Evolutionary conservation across 176 grass and related monocot species (phyloP), one percentile per base, ranked within the genome.

Genomic region (Oryza glaberrima): DNA sequence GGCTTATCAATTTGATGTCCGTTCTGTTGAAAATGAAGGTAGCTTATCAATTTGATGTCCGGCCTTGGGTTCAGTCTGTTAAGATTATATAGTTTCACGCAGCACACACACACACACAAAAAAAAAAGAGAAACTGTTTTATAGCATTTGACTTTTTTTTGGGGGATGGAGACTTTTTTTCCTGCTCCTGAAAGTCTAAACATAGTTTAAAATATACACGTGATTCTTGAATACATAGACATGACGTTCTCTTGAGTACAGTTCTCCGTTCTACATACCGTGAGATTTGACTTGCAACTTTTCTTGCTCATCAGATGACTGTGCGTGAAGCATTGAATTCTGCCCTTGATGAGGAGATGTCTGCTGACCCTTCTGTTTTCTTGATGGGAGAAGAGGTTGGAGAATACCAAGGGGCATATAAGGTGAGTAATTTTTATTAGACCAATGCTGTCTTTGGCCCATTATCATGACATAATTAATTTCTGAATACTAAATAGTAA

Each of bases 311-410:
- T 69, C 45, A 97, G 94, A 97, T 97, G 47, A 94, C 76, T 28
- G 92, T 97, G 75, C 83, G 94, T 54, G 94, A 97, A 66, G 94
- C 92, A 16, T 58, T 97, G 77, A 97, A 97, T 77, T 81, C 92
- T 46, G 87, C 92, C 67, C 77, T 97, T 48, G 94, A 97, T 83
- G 94, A 97, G 69, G 94, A 97, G 71, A 97, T 97, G 94, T 97
- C 94, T 38, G 92, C 94, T 0, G 94, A 97, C 65, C 92, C 94
- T 40, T 94, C 90, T 77, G 94, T 97, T 80, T 94, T 97, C 72
- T 67, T 97, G 87, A 97, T 97, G 94, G 94, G 94, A 69, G 94
- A 97, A 92, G 94, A 97, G 91, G 93, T 99, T 79, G 96, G 96
- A 36, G 93, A 99, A 51, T 99, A 99, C 63, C 93, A 99, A 89